Conservation (phyloP, 192 early-diverging fungal genomes). For the Linderina pennispora region DNA sequence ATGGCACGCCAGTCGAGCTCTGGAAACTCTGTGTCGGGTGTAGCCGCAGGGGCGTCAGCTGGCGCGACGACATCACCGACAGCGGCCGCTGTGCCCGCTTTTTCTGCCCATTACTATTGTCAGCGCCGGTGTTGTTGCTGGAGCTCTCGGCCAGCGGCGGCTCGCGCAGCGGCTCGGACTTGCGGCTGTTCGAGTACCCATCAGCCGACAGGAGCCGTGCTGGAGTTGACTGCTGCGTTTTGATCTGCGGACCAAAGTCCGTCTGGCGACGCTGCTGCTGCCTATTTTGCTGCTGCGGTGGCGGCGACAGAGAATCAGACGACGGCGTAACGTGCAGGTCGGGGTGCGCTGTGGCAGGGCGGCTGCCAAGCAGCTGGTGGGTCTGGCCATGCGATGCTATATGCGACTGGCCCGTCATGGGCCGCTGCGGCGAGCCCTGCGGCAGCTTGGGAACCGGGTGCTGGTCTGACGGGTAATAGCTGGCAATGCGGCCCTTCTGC, state of each 20-base stretch:
- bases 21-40: slow-evolving; percentile 31
- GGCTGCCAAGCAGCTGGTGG: neutral
- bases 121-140: neutral
- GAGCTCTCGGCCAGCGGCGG: neutral
- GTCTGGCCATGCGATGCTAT: too few species aligned
- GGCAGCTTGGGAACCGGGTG: slow-evolving; percentile 5
- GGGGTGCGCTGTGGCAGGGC: neutral
- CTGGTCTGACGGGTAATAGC: slow-evolving; percentile 22
- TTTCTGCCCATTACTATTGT: neutral
- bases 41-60: slow-evolving; percentile 28
- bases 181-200: neutral
- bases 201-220: neutral
- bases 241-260: neutral
- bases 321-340: neutral
- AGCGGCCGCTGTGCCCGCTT: neutral
- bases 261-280: neutral
- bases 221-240: neutral
- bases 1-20: slow-evolving; percentile 7
- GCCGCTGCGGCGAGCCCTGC: neutral
- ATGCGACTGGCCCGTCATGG: too few species aligned
- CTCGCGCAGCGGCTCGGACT: neutral
- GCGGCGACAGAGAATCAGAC: too few species aligned
- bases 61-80: neutral
- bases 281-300: neutral
- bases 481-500: slow-evolving; percentile 19